A percentile compares a stretch with the other conserved stretches of the same genome.
Conservation (phyloP, 192 early-diverging fungal genomes). For the Backusella luteola region DNA sequence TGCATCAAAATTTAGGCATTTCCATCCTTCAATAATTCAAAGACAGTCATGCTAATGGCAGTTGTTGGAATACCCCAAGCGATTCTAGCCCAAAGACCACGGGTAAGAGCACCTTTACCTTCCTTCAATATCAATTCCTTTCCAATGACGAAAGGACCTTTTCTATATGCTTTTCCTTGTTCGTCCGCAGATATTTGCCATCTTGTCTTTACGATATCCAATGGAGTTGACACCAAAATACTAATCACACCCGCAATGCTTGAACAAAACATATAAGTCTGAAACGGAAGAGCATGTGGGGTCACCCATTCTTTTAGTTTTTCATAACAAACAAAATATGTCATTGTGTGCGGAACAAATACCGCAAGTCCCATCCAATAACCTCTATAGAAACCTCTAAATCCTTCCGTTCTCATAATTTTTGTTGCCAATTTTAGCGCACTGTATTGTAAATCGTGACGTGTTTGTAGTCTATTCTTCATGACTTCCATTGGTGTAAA, state of each 20-base stretch:
- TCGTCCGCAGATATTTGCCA: conserved; percentile 58
- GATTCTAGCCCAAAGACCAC: conserved; percentile 66
- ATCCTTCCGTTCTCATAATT: conserved; percentile 58
- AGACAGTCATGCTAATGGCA: conserved; percentile 71
- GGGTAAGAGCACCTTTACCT: conserved; percentile 63
- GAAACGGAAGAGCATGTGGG: conserved; percentile 45
- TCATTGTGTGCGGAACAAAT: conserved; percentile 74
- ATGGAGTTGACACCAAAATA: conserved; percentile 59
- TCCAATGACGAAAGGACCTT: conserved; percentile 40
- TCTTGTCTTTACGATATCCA: conserved; percentile 84
- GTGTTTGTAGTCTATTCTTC: conserved; percentile 70
- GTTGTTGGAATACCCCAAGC: conserved; percentile 69
- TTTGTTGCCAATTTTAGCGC: conserved; percentile 38
- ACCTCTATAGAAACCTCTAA: conserved; percentile 68
- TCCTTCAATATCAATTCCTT: conserved; percentile 47
- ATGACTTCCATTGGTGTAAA: conserved; percentile 90
- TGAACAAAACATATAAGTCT: conserved; percentile 58
- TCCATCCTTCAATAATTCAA: conserved; percentile 44
- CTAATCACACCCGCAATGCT: conserved; percentile 57
- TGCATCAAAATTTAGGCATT: background rate
- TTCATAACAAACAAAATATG: conserved; percentile 71
- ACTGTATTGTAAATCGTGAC: background rate
- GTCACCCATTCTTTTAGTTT: conserved; percentile 41
- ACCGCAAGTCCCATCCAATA: conserved; percentile 73
- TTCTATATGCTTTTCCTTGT: conserved; percentile 20